Evolutionary conservation across 176 grass and related monocot genomes (phyloP).

Genomic region (Oryza rufipogon): DNA sequence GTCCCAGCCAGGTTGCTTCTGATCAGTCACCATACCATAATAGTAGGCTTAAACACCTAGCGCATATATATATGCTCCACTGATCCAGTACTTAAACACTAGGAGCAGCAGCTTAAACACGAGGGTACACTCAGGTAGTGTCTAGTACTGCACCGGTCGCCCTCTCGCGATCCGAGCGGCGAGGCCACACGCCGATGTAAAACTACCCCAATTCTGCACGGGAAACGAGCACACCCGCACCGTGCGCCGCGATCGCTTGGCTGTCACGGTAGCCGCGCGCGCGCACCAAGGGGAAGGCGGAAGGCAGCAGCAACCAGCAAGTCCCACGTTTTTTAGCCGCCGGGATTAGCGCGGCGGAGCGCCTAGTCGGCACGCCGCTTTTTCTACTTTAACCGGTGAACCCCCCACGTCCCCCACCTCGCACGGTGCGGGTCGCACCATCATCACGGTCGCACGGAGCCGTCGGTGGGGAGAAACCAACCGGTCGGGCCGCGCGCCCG

Average conservation of each 20-base stretch:
- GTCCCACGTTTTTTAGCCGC: background rate
- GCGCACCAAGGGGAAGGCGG: background rate
- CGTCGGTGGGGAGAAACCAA: too few species aligned
- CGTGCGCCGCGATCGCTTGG: conserved; percentile 29
- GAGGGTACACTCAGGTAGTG: background rate
- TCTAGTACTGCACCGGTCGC: background rate
- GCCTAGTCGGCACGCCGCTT: background rate
- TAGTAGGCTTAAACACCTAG: too few species aligned
- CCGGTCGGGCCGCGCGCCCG: background rate
- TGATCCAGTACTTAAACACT: background rate
- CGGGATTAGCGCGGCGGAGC: background rate
- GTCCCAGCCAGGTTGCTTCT: background rate
- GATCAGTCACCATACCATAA: too few species aligned
- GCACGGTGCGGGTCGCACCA: too few species aligned
- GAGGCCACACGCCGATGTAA: background rate
- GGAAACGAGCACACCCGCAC: background rate
- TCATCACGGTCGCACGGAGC: too few species aligned
- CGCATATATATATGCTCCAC: too few species aligned
- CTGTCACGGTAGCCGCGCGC: background rate
- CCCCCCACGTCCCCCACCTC: too few species aligned
- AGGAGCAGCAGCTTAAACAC: background rate
- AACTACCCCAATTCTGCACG: too few species aligned
- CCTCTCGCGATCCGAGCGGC: background rate
- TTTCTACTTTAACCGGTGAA: too few species aligned
- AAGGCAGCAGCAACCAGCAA: background rate